These are phyloP conservation scores for Mortierella sp. DNA, from an alignment of 371 early-diverging fungal genomes.

Conservation along the genomic window DNA sequence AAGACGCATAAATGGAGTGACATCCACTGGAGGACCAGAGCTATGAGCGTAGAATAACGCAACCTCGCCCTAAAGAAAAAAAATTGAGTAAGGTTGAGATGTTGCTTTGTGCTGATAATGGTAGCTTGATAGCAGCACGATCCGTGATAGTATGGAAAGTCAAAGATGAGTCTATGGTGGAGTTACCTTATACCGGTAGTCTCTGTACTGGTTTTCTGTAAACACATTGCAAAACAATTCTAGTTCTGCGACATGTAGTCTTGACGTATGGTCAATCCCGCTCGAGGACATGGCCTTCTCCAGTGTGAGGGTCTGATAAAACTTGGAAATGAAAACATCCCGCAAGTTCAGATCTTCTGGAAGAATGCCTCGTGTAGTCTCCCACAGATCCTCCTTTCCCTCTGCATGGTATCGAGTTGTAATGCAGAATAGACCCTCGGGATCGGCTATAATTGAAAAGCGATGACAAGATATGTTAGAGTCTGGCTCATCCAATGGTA, in stretches of 20 bases:
- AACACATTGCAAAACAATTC: constrained; percentile 47
- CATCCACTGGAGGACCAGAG: constrained; percentile 17
- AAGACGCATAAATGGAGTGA: constrained; percentile 19
- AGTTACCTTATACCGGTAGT: constrained; percentile 20
- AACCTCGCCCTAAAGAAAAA: constrained; percentile 19
- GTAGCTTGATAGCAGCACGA: background rate
- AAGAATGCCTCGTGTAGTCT: constrained; percentile 33
- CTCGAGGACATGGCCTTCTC: constrained; percentile 18
- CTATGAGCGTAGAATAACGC: constrained; percentile 27
- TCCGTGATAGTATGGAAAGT: background rate
- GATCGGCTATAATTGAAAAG: constrained; percentile 30
- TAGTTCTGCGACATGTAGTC: constrained; percentile 37
- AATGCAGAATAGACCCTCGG: constrained; percentile 47
- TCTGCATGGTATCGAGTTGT: constrained; percentile 28
- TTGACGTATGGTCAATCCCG: constrained; percentile 13
- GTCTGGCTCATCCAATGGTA: background rate
- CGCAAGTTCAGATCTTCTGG: constrained; percentile 35
- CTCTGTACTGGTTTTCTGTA: constrained; percentile 31
- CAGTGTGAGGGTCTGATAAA: constrained; percentile 23
- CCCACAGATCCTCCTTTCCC: constrained; percentile 34
- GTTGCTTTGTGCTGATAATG: background rate
- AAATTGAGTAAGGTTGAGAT: background rate
- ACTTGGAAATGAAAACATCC: constrained; percentile 38
- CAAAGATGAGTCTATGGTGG: background rate
- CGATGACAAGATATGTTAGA: background rate